Evolutionary conservation across 139 green algal species (phyloP).

Genomic region (Spirogloea muscicola): DNA sequence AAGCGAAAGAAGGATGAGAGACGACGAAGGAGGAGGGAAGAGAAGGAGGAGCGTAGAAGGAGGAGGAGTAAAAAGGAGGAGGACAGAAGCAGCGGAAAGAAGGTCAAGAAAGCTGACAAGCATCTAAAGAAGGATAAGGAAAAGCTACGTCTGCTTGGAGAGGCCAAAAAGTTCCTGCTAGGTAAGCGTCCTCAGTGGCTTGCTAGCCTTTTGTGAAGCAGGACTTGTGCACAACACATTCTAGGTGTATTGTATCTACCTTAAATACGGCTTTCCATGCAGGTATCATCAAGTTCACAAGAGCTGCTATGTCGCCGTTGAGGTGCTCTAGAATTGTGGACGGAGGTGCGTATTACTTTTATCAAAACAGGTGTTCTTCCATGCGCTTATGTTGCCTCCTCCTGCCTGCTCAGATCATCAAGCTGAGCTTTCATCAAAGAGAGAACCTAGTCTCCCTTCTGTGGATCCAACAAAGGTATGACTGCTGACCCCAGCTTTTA

Average conservation of each 20-base stretch:
- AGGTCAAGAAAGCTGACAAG: constrained; percentile 33
- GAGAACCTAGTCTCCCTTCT: background rate
- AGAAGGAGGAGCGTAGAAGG: constrained; percentile 12
- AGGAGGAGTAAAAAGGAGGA: background rate
- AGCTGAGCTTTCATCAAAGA: too few species aligned
- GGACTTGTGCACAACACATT: too few species aligned
- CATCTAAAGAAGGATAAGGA: too few species aligned
- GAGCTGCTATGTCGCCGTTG: background rate
- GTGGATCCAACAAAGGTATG: background rate
- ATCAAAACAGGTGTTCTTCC: background rate
- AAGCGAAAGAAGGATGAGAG: background rate
- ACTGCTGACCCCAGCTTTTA: background rate
- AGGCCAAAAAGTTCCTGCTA: too few species aligned
- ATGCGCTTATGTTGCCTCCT: background rate
- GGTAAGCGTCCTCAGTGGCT: too few species aligned
- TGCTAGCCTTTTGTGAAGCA: too few species aligned
- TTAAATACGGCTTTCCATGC: too few species aligned
- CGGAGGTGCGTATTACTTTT: too few species aligned
- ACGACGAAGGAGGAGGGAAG: background rate
- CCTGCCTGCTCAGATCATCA: background rate
- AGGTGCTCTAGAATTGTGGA: too few species aligned
- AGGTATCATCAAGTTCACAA: too few species aligned
- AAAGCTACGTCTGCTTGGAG: too few species aligned
- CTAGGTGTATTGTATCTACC: background rate
- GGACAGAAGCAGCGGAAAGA: too few species aligned